phyloP scores from a whole-genome alignment of 495 filamentous ascomycete species.

The Cairneyella variabilis region DNA sequence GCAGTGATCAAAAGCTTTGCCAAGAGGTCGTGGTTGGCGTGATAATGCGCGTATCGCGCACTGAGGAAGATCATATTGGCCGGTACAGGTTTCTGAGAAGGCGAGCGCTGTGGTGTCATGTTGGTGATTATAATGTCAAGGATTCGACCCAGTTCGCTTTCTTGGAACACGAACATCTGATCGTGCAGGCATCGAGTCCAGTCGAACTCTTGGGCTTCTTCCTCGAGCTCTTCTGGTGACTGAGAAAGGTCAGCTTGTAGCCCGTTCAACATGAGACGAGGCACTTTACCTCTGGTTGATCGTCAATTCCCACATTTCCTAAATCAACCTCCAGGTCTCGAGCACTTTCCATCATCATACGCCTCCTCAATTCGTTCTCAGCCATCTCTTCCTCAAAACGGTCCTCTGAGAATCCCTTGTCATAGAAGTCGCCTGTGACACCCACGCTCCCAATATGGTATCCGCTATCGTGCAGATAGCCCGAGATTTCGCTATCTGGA shows the following conservation, averaged over 20 bases:
- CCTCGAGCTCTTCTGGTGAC: slow-evolving; percentile 79
- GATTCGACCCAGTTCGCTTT: slow-evolving; percentile 82
- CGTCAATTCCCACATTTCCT: slow-evolving; percentile 92
- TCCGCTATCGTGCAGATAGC: slow-evolving; percentile 88
- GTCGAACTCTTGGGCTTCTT: slow-evolving; percentile 91
- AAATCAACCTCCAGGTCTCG: slow-evolving; percentile 96
- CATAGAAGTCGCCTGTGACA: slow-evolving; percentile 95
- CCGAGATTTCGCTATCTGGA: slow-evolving; percentile 92
- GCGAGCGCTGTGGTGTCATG: slow-evolving; percentile 94
- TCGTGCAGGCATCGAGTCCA: slow-evolving; percentile 95
- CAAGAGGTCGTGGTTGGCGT: slow-evolving; percentile 82
- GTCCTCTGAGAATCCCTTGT: slow-evolving; percentile 86
- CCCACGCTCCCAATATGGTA: slow-evolving; percentile 83
- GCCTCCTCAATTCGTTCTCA: slow-evolving; percentile 89
- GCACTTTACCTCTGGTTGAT: slow-evolving; percentile 78
- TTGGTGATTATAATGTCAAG: slow-evolving; percentile 95
- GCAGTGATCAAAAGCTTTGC: slow-evolving; percentile 75
- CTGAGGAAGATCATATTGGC: slow-evolving; percentile 96
- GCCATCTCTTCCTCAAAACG: slow-evolving; percentile 96
- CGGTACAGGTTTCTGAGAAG: slow-evolving; percentile 94
- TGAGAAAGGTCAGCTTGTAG: slow-evolving; percentile 34
- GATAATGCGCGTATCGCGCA: slow-evolving; percentile 95
- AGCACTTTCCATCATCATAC: slow-evolving; percentile 99
- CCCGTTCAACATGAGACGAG: slow-evolving; percentile 2
- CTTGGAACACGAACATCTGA: slow-evolving; percentile 99